These are phyloP conservation scores for Tolypocladium cylindrosporum DNA, from an alignment of 2,329 filamentous ascomycete genomes.

Conservation along the genomic window DNA sequence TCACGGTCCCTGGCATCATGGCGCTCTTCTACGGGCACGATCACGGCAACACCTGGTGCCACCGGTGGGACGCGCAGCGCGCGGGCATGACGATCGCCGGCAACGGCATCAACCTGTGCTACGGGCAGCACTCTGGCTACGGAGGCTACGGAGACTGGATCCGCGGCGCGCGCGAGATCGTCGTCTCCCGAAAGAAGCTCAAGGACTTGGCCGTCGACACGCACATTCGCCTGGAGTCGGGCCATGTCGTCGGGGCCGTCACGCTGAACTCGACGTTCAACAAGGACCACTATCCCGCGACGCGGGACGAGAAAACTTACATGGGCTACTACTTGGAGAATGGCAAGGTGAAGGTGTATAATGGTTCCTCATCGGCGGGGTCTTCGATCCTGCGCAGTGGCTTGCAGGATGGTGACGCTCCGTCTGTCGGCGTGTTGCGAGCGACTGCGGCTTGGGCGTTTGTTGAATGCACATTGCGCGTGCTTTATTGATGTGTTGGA, in stretches of 20 bases:
- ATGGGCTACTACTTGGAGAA: not conserved
- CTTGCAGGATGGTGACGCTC: not conserved
- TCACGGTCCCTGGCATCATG: constrained; percentile 42
- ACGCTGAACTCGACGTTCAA: constrained; percentile 51
- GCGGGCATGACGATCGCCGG: constrained; percentile 24
- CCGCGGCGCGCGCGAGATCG: constrained; percentile 48
- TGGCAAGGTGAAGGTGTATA: not conserved
- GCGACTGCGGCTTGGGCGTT: not conserved
- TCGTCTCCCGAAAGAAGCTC: constrained; percentile 33
- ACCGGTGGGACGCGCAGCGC: constrained; percentile 31
- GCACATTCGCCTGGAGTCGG: constrained; percentile 52
- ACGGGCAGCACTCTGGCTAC: constrained; percentile 59
- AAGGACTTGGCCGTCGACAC: constrained; percentile 36
- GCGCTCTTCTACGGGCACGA: constrained; percentile 57
- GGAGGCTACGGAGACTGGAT: constrained; percentile 59
- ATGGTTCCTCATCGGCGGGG: not conserved
- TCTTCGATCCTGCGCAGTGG: not conserved
- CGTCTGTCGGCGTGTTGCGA: not conserved
- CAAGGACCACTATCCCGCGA: constrained; percentile 39
- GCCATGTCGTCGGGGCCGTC: constrained; percentile 38
- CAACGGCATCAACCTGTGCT: constrained; percentile 39
- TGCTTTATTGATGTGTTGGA: not conserved
- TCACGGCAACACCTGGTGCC: constrained; percentile 53
- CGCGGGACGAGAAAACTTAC: constrained; percentile 24
- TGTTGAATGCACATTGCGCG: not conserved